These are phyloP conservation scores for sweet orange (Citrus sinensis) DNA, from an alignment of 345 rosid genomes.

Conservation along the genomic window DVS_A1.0 CM039162.1:15384001-15384500, in stretches of 20 bases:
- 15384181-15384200: neutral
- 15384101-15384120: too few relatives aligned
- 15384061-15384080: too few relatives aligned
- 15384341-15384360: neutral
- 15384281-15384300: neutral
- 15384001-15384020: too few relatives aligned
- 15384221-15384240: neutral
- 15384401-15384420: neutral
- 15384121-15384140: too few relatives aligned
- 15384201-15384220: neutral
- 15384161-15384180: too few relatives aligned
- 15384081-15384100: too few relatives aligned
- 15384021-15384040: too few relatives aligned
- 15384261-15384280: neutral
- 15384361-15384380: too few relatives aligned
- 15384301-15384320: neutral
- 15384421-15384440: neutral
- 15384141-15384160: too few relatives aligned
- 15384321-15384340: neutral
- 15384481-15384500: conserved; percentile 15
- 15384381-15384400: neutral
- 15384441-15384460: neutral
- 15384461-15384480: neutral
- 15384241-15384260: neutral
- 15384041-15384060: too few relatives aligned